These are phyloP conservation scores for Podaxis mareebaensis DNA, from an alignment of 768 basidiomycete genomes.

Conservation along the genomic window DNA sequence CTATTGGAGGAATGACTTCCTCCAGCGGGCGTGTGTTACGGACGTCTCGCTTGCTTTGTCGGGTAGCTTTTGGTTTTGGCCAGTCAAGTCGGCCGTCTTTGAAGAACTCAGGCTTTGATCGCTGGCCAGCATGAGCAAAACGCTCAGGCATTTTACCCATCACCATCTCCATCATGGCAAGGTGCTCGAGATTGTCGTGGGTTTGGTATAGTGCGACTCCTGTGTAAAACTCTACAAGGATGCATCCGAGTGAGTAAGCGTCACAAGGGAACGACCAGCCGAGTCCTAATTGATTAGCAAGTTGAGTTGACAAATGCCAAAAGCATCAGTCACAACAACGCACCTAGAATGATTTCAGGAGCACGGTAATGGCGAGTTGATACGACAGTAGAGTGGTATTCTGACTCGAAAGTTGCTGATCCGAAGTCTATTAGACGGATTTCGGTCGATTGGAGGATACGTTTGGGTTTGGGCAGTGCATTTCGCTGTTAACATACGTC, in stretches of 20 bases:
- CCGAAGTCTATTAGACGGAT: slow-evolving; percentile 99
- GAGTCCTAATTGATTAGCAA: slow-evolving; percentile 57
- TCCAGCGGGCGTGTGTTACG: slow-evolving; percentile 78
- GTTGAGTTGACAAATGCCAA: slow-evolving; percentile 19
- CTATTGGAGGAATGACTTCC: slow-evolving; percentile 84
- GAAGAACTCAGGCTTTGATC: slow-evolving; percentile 92
- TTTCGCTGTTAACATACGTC: slow-evolving; percentile 49
- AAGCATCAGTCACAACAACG: slow-evolving; percentile 25
- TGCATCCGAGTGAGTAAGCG: slow-evolving; percentile 97
- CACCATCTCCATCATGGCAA: slow-evolving; percentile 99
- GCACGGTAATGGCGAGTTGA: slow-evolving; percentile 98
- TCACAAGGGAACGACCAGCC: slow-evolving; percentile 99
- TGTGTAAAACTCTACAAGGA: slow-evolving; percentile 97
- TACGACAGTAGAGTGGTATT: slow-evolving; percentile 98
- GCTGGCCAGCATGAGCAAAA: slow-evolving; percentile 72
- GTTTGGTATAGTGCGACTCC: slow-evolving; percentile 99
- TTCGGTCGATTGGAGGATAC: slow-evolving; percentile 82
- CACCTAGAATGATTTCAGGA: slow-evolving; percentile 97
- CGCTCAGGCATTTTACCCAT: slow-evolving; percentile 97
- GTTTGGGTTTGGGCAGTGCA: slow-evolving; percentile 66
- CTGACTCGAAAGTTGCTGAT: slow-evolving; percentile 95
- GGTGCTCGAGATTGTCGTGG: slow-evolving; percentile 97
- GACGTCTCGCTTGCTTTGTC: slow-evolving; percentile 94
- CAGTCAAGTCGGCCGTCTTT: slow-evolving; percentile 89
- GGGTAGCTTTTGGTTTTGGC: slow-evolving; percentile 85